Evolutionary conservation across 495 filamentous ascomycete species (phyloP), one percentile per base, ranked within the genome.

Genomic region (Astrocystis sublimbata): DNA sequence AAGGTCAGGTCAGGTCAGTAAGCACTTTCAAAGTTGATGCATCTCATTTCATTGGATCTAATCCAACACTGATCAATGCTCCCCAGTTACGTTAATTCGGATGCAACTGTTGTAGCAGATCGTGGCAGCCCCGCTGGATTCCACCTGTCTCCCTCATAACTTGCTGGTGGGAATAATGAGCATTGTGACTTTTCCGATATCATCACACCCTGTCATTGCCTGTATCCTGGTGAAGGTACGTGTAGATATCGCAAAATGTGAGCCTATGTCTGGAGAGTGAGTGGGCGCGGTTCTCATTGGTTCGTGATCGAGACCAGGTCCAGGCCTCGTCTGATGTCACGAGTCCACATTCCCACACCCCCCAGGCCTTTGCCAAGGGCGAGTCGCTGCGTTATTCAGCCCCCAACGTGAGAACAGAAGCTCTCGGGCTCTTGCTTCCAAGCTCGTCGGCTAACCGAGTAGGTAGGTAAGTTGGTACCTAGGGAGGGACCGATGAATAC

Each of bases 211-310:
- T n/a, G n/a, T n/a, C n/a, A n/a, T n/a, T n/a, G n/a, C n/a, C n/a
- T n/a, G n/a, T n/a, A n/a, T n/a, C 47, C 17, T 33, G 28, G 26
- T 33, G 23, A 6, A 8, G 36, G 19, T 36, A 41, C 31, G n/a
- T 45, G 23, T 43, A 45, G 38, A 38, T 28, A 23, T 26, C 23
- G 24, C 40, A 40, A 57, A 43, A 58, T 41, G 56, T 19, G 19
- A 77, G 75, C 79, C 82, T 82, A 68, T 59, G 70, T 68, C 35
- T 52, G 50, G 46, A 13, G 46, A 46, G 23, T 30, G 66, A 40
- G 53, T 43, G 47, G 61, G 51, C 52, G 41, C 53, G 13, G 13
- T 38, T 55, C 40, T 46, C 26, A 41, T 62, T 58, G 60, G 50
- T 41, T 24, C 52, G 24, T 38, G 8, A 13, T 19, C 47, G 51